Evolutionary conservation across 352 stramenopile genomes (phyloP).

Genomic region (Globisporangium solare): DNA sequence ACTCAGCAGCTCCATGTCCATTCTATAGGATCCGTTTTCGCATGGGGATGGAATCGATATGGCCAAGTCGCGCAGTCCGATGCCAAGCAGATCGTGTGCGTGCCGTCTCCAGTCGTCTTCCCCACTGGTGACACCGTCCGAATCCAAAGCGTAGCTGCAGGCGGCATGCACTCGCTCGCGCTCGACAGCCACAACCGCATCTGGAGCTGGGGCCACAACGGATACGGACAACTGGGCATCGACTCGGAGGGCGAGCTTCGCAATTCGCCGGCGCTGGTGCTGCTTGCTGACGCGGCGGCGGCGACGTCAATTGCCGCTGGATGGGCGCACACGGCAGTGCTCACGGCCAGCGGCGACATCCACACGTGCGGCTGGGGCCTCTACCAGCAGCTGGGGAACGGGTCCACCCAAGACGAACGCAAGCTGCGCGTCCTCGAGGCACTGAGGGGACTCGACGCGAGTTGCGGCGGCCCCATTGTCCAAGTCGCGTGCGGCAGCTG

Average conservation of each 20-base stretch:
- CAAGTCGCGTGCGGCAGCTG: slow-evolving; percentile 66
- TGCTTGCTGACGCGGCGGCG: slow-evolving; percentile 1
- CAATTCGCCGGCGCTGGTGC: slow-evolving; percentile 8
- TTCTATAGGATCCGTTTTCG: slow-evolving; percentile 29
- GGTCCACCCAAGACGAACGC: slow-evolving; percentile 28
- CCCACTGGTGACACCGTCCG: slow-evolving; percentile 7
- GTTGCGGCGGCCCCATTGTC: slow-evolving; percentile 25
- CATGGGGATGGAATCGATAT: slow-evolving; percentile 53
- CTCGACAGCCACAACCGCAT: slow-evolving; percentile 27
- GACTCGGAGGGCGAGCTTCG: slow-evolving; percentile 6
- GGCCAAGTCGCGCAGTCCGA: slow-evolving; percentile 26
- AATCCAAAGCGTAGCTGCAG: slow-evolving; percentile 28
- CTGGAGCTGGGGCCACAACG: slow-evolving; percentile 71
- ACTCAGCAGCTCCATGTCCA: too few species aligned
- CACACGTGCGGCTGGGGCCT: slow-evolving; percentile 75
- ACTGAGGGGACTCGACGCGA: slow-evolving; percentile 39
- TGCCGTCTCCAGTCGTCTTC: slow-evolving; percentile 28
- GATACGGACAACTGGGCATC: slow-evolving; percentile 50
- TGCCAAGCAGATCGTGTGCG: slow-evolving; percentile 5
- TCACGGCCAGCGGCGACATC: slow-evolving; percentile 29
- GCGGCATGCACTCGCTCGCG: slow-evolving; percentile 60
- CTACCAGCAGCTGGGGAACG: slow-evolving; percentile 76
- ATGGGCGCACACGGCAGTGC: slow-evolving; percentile 46
- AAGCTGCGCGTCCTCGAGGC: slow-evolving; percentile 31
- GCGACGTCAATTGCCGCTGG: slow-evolving; percentile 32